These are phyloP conservation scores for Myochromella boudieri DNA, from an alignment of 768 basidiomycete species.

Conservation along the genomic window DNA sequence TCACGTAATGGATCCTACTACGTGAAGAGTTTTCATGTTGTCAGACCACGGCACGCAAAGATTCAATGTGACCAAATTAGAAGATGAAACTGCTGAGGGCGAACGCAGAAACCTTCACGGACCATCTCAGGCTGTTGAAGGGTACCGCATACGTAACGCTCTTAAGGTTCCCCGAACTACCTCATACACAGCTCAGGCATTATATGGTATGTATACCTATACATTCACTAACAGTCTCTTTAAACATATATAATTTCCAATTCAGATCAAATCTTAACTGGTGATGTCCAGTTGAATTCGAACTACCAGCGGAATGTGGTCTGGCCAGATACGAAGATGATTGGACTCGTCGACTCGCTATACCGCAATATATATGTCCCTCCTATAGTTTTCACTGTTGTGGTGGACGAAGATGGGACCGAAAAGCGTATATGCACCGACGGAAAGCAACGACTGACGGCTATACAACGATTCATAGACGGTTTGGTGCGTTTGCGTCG, in stretches of 20 bases:
- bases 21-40: too few relatives aligned
- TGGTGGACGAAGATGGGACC: constrained; percentile 56
- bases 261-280: constrained; percentile 59
- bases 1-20: too few relatives aligned
- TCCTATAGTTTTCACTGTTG: constrained; percentile 67
- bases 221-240: too few relatives aligned
- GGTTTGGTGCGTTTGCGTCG: constrained; percentile 13
- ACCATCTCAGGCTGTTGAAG: constrained; percentile 5
- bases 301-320: constrained; percentile 84
- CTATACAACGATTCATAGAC: constrained; percentile 33
- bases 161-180: constrained; percentile 58
- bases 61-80: too few relatives aligned
- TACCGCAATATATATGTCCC: constrained; percentile 79
- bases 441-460: constrained; percentile 69
- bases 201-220: constrained; percentile 44
- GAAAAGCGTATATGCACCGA: constrained; percentile 48
- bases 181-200: constrained; percentile 60
- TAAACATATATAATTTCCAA: background rate
- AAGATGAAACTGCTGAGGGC: too few relatives aligned
- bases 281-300: constrained; percentile 68
- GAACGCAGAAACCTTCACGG: too few relatives aligned
- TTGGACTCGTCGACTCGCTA: constrained; percentile 73
- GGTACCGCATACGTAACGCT: constrained; percentile 41
- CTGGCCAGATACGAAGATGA: constrained; percentile 76
- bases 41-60: too few relatives aligned